A percentile compares a stretch with the other conserved stretches of the same genome.
phyloP scores from a whole-genome alignment of 768 basidiomycete genomes.

The Kwoniella europaea region DNA sequence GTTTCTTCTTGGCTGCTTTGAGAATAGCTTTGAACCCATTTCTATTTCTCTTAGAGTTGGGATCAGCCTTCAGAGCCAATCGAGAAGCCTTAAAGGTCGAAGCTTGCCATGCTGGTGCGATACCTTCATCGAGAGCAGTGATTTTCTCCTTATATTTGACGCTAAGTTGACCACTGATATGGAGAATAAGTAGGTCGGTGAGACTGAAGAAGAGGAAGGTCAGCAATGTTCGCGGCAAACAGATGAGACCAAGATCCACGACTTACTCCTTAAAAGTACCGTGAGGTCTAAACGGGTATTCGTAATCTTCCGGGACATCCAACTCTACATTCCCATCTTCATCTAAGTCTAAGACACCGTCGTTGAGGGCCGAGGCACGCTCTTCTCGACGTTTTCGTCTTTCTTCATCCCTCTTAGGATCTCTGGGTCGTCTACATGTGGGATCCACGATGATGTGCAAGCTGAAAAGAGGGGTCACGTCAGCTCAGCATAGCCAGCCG shows the following conservation, averaged over 20 bases:
- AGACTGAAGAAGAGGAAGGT: conserved; percentile 51
- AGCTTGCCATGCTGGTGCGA: conserved; percentile 26
- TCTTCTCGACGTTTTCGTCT: conserved; percentile 14
- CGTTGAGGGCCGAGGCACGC: conserved; percentile 3
- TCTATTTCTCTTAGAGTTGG: conserved; percentile 15
- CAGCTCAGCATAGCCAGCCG: not conserved
- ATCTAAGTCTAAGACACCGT: conserved; percentile 27
- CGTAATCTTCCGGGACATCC: conserved; percentile 23
- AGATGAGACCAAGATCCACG: not conserved
- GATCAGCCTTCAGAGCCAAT: conserved; percentile 9
- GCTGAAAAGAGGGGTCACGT: conserved; percentile 21
- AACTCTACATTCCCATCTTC: conserved; percentile 34
- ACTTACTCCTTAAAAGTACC: conserved; percentile 74
- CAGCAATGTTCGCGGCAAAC: not conserved
- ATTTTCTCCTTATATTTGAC: conserved; percentile 5
- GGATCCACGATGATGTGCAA: conserved; percentile 66
- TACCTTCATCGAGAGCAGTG: conserved; percentile 31
- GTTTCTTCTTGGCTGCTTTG: conserved; percentile 2
- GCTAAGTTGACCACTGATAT: conserved; percentile 64
- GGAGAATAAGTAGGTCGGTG: conserved; percentile 70
- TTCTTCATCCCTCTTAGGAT: conserved; percentile 16
- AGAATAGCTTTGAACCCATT: conserved; percentile 16
- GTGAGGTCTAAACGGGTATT: conserved; percentile 59
- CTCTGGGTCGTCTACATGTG: conserved; percentile 53
- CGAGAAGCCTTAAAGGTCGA: conserved; percentile 17